Evolutionary conservation across 805 yeast genomes (phyloP), one percentile per base, ranked within the genome.

Genomic region (Crinitomyces ghanaensis): DNA sequence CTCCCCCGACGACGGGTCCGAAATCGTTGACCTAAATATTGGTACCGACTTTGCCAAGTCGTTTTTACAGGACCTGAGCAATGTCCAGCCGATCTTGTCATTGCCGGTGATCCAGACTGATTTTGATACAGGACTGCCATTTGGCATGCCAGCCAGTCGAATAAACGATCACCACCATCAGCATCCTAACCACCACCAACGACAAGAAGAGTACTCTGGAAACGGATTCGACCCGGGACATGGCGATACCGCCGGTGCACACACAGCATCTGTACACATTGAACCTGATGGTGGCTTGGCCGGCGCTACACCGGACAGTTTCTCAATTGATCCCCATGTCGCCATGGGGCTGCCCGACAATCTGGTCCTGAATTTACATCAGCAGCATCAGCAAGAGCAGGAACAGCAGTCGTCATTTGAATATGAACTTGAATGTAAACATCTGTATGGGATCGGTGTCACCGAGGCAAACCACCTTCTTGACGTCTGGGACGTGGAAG

Each of bases 401-500:
- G 8, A 15, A 28, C 13, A 31, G 11, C 14, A 11, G 16, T 18
- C 36, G 6, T 11, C 8, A 4, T 15, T 6, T 5, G 18, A 24
- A 9, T 14, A 34, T 11, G 15, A 26, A 11, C 30, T 26, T 21
- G 37, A 31, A 21, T 19, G 28, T 27, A 18, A 11, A 9, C 14
- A 25, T 11, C 21, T 38, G 5, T 31, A 19, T 18, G 40, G 39
- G 9, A 28, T 44, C 18, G 31, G 35, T 21, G 32, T 30, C 28
- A 28, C 19, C 8, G 38, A 34, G 7, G 48, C 44, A 9, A 30
- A 29, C 8, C 21, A 23, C 4, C 23, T 42, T 11, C 34, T 46
- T 5, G 37, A 40, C 8, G 36, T 39, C 4, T 47, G 41, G 26
- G 51, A 47, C 25, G 19, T 33, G 15, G 51, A 47, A 34, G 38